Conservation (phyloP, 2,329 filamentous ascomycete genomes). For the Nectriaceae sp. region DNA sequence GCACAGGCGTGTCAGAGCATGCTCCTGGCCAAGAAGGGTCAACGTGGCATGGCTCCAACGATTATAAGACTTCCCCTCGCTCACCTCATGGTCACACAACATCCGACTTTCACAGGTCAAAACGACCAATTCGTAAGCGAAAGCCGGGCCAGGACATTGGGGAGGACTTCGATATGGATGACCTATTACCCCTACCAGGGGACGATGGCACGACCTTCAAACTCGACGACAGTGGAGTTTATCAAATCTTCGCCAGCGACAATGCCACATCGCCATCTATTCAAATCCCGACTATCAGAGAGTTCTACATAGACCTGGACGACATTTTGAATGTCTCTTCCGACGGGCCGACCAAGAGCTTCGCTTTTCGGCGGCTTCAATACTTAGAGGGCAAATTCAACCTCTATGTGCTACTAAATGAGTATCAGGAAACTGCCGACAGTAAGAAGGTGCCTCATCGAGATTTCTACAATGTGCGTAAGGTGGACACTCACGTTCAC, state of each 20-base stretch:
- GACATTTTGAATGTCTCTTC: slow-evolving; percentile 85
- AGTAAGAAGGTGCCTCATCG: slow-evolving; percentile 96
- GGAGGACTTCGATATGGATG: slow-evolving; percentile 84
- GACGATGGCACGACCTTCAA: slow-evolving; percentile 72
- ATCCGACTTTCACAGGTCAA: slow-evolving; percentile 36
- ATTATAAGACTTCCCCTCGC: slow-evolving; percentile 6
- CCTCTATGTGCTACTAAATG: slow-evolving; percentile 88
- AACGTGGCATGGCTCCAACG: slow-evolving; percentile 12
- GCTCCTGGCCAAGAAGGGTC: slow-evolving; percentile 21
- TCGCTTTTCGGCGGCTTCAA: slow-evolving; percentile 90
- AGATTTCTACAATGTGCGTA: slow-evolving; percentile 98
- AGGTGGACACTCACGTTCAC: slow-evolving; percentile 98
- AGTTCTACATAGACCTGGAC: slow-evolving; percentile 96
- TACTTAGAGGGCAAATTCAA: slow-evolving; percentile 98
- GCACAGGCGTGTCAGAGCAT: slow-evolving; percentile 14
- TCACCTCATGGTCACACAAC: slow-evolving; percentile 9
- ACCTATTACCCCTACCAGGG: slow-evolving; percentile 73
- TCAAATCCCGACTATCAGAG: slow-evolving; percentile 85
- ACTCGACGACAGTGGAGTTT: slow-evolving; percentile 83
- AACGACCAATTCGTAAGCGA: slow-evolving; percentile 59
- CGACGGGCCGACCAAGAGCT: slow-evolving; percentile 94
- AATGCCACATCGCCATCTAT: slow-evolving; percentile 69
- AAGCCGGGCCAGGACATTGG: slow-evolving; percentile 91
- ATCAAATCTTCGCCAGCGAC: slow-evolving; percentile 75
- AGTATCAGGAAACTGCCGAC: slow-evolving; percentile 97